Conservation (phyloP, 176 grass and related monocot genomes). For the Paspalum vaginatum region DNA sequence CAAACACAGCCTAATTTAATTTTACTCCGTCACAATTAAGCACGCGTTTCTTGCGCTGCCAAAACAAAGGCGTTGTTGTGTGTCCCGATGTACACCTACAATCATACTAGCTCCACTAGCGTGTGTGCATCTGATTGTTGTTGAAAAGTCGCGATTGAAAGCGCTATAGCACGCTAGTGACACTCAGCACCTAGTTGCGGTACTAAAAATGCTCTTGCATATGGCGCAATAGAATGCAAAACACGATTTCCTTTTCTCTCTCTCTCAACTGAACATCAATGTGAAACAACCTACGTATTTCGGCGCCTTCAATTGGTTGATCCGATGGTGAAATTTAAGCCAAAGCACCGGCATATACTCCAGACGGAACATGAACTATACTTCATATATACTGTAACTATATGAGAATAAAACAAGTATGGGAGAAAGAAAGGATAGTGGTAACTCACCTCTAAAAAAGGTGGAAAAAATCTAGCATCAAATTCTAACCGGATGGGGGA, state of each 20-base stretch:
- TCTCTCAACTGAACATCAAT: conserved; percentile 10
- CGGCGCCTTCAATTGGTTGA: not conserved
- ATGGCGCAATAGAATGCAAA: conserved; percentile 4
- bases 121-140: too few relatives aligned
- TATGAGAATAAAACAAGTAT: too few relatives aligned
- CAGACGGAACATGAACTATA: not conserved
- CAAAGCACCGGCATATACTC: not conserved
- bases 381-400: too few relatives aligned
- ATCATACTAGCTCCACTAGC: not conserved
- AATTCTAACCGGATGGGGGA: too few relatives aligned
- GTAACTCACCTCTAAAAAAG: too few relatives aligned
- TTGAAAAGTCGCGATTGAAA: not conserved
- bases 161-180: not conserved
- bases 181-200: not conserved
- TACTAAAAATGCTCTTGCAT: conserved; percentile 10
- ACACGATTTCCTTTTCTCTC: not conserved
- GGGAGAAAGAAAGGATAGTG: too few relatives aligned
- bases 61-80: not conserved
- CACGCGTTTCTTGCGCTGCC: not conserved
- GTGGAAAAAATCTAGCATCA: too few relatives aligned
- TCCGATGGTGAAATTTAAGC: not conserved
- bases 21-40: not conserved
- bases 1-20: not conserved
- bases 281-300: conserved; percentile 10
- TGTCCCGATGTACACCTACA: not conserved